Evolutionary conservation across 768 basidiomycete genomes (phyloP), one percentile per base, ranked within the genome.

Genomic region (Mycena capillaripes): DNA sequence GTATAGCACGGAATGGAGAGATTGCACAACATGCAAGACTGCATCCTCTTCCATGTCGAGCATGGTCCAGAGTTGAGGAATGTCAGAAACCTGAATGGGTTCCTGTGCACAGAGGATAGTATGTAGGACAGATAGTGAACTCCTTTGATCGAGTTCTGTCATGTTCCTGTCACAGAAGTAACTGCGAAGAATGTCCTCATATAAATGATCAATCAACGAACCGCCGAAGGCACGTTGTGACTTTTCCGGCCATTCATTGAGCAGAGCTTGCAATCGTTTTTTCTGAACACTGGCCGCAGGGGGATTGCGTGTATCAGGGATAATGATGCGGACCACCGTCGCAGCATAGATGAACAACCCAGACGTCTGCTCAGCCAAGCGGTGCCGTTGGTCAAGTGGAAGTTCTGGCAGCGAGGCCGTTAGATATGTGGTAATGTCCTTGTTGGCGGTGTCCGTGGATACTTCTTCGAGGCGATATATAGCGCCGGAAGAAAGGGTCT

Each of bases 291-390:
- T 62, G 46, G 16, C 2, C 4, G 40, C 1, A 50, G 61, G 61
- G 17, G 11, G 40, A 2, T 5, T 3, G 3, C 14, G 29, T 16
- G 10, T 12, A 23, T 1, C 11, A 25, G 61, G 61, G 11, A 17
- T 62, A 9, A 62, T 62, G 2, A 62, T 12, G 61, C 61, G 61
- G 1, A 62, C 61, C 0, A 12, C 61, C 25, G 61, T 62, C 1
- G 61, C 61, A 50, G 61, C 61, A 62, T 50, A 62, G 11, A 62
- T 62, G 14, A 62, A 62, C 3, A 62, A 32, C 12, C 61, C 61
- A 17, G 61, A 48, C n/a, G 61, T 12, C 61, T 62, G 61, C 2
- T 50, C 46, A 48, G n/a, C 40, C 14, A 7, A 62, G 44, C 27
- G 44, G 46, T 62, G 46, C 16, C 52, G 12, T 1, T 11, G 27